Conservation (phyloP, 805 yeast genomes). For the Candida quercuum region DNA sequence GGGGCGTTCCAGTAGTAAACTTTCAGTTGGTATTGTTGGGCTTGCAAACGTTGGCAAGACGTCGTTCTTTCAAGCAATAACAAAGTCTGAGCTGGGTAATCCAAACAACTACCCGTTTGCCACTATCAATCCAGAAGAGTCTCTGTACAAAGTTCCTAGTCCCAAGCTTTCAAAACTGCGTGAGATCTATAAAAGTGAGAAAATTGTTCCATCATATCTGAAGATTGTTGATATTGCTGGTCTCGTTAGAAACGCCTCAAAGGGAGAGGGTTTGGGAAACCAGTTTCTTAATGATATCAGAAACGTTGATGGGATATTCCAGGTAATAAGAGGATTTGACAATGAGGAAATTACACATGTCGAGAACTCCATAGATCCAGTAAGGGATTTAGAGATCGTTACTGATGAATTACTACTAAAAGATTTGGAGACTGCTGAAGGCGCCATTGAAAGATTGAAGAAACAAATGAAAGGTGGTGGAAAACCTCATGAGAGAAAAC, state of each 20-base stretch:
- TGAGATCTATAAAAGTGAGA: slow-evolving; percentile 52
- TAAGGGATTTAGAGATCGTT: slow-evolving; percentile 69
- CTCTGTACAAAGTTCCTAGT: slow-evolving; percentile 67
- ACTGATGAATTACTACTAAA: slow-evolving; percentile 72
- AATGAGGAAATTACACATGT: slow-evolving; percentile 76
- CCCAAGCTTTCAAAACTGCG: slow-evolving; percentile 50
- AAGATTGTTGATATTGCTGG: slow-evolving; percentile 82
- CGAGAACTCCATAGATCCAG: slow-evolving; percentile 68
- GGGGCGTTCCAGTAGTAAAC: slow-evolving; percentile 23
- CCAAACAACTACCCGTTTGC: slow-evolving; percentile 84
- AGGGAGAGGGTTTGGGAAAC: slow-evolving; percentile 81
- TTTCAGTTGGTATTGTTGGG: slow-evolving; percentile 63
- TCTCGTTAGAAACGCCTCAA: slow-evolving; percentile 73
- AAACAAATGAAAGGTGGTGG: slow-evolving; percentile 36
- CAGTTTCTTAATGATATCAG: slow-evolving; percentile 74
- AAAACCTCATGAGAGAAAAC: slow-evolving; percentile 43
- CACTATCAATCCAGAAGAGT: slow-evolving; percentile 74
- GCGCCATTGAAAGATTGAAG: slow-evolving; percentile 45
- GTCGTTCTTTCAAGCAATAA: slow-evolving; percentile 76
- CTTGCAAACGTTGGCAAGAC: slow-evolving; percentile 79
- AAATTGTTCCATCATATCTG: slow-evolving; percentile 61
- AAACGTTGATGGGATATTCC: slow-evolving; percentile 78
- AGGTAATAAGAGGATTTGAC: slow-evolving; percentile 70
- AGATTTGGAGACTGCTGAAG: slow-evolving; percentile 67
- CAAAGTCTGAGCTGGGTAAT: slow-evolving; percentile 60